phyloP scores from a whole-genome alignment of 331 rosid genomes.

The Stylosanthes scabra region DNA sequence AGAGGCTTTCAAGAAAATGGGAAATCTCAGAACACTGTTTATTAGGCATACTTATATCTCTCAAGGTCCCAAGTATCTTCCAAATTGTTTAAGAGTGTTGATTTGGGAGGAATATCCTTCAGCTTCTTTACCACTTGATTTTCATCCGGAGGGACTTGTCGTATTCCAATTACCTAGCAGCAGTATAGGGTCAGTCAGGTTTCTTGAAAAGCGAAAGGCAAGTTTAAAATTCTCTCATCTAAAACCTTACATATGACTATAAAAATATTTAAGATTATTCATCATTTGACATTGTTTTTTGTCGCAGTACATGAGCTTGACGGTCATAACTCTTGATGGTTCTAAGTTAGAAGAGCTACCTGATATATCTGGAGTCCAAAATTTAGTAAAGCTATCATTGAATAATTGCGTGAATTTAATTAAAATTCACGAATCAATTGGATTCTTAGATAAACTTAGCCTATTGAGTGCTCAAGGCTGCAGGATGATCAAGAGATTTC shows the following conservation, averaged over 20 bases:
- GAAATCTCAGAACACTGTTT: not conserved
- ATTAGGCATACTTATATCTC: not conserved
- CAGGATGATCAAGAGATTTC: not conserved
- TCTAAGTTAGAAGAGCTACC: not conserved
- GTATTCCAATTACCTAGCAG: not conserved
- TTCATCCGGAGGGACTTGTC: not conserved
- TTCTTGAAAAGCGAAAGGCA: not conserved
- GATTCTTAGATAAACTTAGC: no score
- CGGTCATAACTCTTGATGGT: not conserved
- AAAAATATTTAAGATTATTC: not conserved
- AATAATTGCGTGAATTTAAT: no score
- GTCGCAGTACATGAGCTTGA: not conserved
- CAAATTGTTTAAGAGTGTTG: conserved; percentile 4
- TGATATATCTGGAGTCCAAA: not conserved
- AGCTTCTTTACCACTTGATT: not conserved
- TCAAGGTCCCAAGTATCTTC: not conserved
- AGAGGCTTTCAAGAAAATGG: not conserved
- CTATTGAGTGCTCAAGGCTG: not conserved
- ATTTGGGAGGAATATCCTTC: not conserved
- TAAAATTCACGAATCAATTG: not conserved
- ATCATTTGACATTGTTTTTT: not conserved
- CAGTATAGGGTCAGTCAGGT: not conserved
- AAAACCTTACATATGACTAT: not conserved
- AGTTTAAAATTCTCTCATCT: not conserved
- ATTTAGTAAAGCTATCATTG: not conserved